Evolutionary conservation across 1,284 basidiomycete genomes (phyloP).

Genomic region (Melampsora americana): DNA sequence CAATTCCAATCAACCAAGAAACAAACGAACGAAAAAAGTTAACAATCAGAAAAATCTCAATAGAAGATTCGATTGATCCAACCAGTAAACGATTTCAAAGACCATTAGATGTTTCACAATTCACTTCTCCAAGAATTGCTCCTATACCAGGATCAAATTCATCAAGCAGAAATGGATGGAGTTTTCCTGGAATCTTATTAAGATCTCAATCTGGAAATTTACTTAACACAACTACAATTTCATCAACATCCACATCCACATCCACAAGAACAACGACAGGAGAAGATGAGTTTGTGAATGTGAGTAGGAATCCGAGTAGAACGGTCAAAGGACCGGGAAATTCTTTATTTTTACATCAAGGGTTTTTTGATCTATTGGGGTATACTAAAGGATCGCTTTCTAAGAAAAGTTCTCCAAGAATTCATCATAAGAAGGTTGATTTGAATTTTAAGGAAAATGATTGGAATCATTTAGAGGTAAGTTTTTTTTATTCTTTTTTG

Average conservation of each 20-base stretch:
- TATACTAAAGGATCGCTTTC: neutral
- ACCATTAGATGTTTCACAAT: neutral
- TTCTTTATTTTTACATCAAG: neutral
- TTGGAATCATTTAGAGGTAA: too few relatives aligned
- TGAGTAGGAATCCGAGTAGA: neutral
- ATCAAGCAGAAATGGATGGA: neutral
- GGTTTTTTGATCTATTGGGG: constrained; percentile 3
- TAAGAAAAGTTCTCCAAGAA: too few relatives aligned
- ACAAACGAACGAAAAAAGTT: neutral
- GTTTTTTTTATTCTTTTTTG: too few relatives aligned
- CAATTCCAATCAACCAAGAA: neutral
- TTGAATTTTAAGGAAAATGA: too few relatives aligned
- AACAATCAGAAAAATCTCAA: neutral
- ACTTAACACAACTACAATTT: too few relatives aligned
- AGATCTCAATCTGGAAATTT: too few relatives aligned
- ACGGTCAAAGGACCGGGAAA: neutral
- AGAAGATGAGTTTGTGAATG: neutral
- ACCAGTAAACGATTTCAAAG: neutral
- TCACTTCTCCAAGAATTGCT: neutral
- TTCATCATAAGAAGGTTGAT: too few relatives aligned
- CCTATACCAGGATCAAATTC: neutral
- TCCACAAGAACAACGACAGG: too few relatives aligned
- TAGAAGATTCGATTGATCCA: neutral
- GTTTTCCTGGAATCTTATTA: neutral
- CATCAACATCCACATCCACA: too few relatives aligned